Percentiles rank a stretch among this genome's conserved stretches.
These are phyloP conservation scores for Phalaenopsis equestris DNA, from an alignment of 106 monocot species.

Conservation along the genomic window DNA sequence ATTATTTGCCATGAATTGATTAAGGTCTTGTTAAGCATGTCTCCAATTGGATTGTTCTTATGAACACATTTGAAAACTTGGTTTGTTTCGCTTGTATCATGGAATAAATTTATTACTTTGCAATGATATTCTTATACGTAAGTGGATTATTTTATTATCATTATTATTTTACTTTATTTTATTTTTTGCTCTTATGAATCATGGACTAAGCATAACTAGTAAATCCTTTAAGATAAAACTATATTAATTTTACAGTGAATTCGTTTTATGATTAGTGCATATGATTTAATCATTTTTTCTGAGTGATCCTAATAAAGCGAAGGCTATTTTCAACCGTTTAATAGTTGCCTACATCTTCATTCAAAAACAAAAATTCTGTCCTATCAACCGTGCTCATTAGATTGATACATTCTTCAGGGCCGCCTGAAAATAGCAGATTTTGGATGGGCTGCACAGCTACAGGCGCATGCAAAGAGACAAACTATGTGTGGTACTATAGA, in stretches of 20 bases:
- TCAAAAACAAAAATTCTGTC: too few species aligned
- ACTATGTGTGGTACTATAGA: constrained; percentile 95
- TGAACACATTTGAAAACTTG: neutral
- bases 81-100: neutral
- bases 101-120: neutral
- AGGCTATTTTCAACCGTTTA: neutral
- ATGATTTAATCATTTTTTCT: neutral
- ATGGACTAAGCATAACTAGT: too few species aligned
- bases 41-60: neutral
- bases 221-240: too few species aligned
- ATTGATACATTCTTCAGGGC: constrained; percentile 33
- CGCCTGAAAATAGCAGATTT: constrained; percentile 88
- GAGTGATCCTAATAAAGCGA: neutral
- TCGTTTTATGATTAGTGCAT: too few species aligned
- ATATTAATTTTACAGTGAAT: too few species aligned
- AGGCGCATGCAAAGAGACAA: constrained; percentile 54
- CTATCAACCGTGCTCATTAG: neutral
- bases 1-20: neutral
- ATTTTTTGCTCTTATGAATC: too few species aligned
- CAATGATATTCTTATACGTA: neutral
- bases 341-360: too few species aligned
- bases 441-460: constrained; percentile 75
- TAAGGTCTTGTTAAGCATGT: neutral
- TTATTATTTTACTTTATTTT: neutral
- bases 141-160: neutral